Base-by-base conservation (phyloP, 2,329 filamentous ascomycete genomes). In the Colletotrichum sp. region DNA sequence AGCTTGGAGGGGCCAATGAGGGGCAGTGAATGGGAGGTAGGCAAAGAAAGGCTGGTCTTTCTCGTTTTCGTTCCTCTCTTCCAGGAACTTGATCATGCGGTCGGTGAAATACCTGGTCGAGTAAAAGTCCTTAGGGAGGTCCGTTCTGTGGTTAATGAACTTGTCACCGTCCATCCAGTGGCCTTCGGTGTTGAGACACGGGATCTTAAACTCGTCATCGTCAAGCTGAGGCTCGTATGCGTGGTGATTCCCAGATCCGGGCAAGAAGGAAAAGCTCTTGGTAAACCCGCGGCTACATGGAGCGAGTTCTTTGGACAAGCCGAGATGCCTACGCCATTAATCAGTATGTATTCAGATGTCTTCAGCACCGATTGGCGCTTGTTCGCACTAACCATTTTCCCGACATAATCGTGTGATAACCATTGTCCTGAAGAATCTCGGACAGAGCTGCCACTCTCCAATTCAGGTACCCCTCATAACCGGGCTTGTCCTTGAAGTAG, bases 1-100 rank as follows among this genome's bases (percentile, higher is more conserved):
- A 0, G 88, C 88, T 77, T 90, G 89, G 4, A 90, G 81, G 0
- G 88, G 89, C 88, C 89, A 90, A 77, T 90, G 89, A 9, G 89
- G 88, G 0, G 89, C 89, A 2, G 88, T 89, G 79, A 89, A 90
- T 1, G 89, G 87, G 6, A 88, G 82, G 78, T 89, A 90, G 4
- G 83, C 88, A 78, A 90, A 90, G 82, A 90, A 90, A 0, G 88
- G 85, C 59, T 78, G 52, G 3, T 83, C 82, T 7, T 81, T 82
- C n/a, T 84, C 79, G 5, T 80, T 82, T 16, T 84, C 79, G n/a
- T 85, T 83, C 81, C 86, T 84, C 44, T 86, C 84, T 24, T 81
- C 76, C 8, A 88, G 80, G 55, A 87, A 87, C 26, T 84, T 76
- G 18, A 87, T 79, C 83, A 89, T 83, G 65, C 84, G 83, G 71